Evolutionary conservation across 805 yeast genomes (phyloP).

Genomic region (Zygosaccharomyces pseudorouxii): DNA sequence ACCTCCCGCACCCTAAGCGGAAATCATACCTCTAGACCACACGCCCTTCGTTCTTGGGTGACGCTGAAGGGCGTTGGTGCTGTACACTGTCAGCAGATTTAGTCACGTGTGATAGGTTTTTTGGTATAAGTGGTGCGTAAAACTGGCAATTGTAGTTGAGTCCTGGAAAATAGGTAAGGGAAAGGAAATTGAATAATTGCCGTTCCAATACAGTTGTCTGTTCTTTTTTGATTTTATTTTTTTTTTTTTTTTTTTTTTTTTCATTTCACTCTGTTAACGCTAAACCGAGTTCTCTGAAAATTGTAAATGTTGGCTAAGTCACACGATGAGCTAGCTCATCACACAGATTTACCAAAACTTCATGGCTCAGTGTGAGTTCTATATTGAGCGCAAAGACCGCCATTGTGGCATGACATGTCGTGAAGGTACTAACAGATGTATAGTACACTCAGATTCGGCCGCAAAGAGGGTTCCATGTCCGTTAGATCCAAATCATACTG

Average conservation of each 20-base stretch:
- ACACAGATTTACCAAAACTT: background rate
- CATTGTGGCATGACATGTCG: slow-evolving; percentile 33
- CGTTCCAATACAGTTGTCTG: background rate
- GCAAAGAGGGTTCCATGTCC: slow-evolving; percentile 62
- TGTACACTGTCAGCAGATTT: too few relatives aligned
- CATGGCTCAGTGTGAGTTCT: slow-evolving; percentile 22
- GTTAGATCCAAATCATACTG: slow-evolving; percentile 66
- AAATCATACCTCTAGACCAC: slow-evolving; percentile 8
- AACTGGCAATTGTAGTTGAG: too few relatives aligned
- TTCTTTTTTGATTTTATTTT: background rate
- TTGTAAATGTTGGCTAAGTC: background rate
- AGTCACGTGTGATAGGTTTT: too few relatives aligned
- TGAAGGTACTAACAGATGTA: slow-evolving; percentile 44
- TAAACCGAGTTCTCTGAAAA: background rate
- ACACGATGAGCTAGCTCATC: background rate
- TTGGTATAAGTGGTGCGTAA: too few relatives aligned
- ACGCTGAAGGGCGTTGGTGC: background rate
- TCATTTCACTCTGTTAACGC: background rate
- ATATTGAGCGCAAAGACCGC: slow-evolving; percentile 26
- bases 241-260: background rate
- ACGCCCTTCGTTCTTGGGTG: background rate
- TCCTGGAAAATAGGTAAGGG: too few relatives aligned
- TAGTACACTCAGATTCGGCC: slow-evolving; percentile 54
- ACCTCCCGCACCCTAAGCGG: slow-evolving; percentile 9
- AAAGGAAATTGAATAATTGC: too few relatives aligned